phyloP scores from a whole-genome alignment of 257 asterid species.

The Prunella vulgaris region DNA sequence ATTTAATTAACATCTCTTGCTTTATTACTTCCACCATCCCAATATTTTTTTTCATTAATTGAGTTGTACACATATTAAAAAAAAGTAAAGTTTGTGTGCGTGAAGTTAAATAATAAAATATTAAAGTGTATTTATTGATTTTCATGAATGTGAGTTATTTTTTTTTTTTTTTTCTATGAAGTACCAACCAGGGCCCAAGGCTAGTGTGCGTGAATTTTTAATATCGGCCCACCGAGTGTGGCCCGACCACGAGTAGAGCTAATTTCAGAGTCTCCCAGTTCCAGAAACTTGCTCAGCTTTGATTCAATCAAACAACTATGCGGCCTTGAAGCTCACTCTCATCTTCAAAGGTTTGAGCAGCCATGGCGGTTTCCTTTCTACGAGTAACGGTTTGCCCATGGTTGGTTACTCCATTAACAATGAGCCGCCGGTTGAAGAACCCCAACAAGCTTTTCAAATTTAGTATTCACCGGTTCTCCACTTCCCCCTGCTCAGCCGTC shows the following conservation, averaged over 20 bases:
- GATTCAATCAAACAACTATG: not conserved
- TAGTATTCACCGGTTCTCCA: constrained; percentile 26
- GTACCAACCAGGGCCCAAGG: too few relatives aligned
- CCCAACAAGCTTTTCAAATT: constrained; percentile 20
- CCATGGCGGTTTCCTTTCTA: constrained; percentile 42
- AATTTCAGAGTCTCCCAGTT: not conserved
- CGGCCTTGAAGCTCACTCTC: constrained; percentile 2
- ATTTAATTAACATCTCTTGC: too few relatives aligned
- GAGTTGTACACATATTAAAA: too few relatives aligned
- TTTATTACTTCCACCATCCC: too few relatives aligned
- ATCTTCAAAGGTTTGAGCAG: constrained; percentile 2
- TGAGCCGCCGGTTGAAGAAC: constrained; percentile 15
- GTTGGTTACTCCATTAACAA: constrained; percentile 25
- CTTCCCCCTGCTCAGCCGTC: constrained; percentile 27
- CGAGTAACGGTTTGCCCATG: constrained; percentile 33
- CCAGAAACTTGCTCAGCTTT: not conserved
- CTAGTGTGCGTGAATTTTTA: too few relatives aligned
- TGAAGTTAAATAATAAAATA: too few relatives aligned
- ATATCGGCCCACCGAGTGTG: not conserved
- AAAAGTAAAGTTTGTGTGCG: too few relatives aligned
- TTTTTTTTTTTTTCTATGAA: too few relatives aligned
- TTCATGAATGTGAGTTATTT: too few relatives aligned
- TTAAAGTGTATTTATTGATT: too few relatives aligned
- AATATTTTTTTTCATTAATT: too few relatives aligned
- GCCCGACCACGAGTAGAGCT: not conserved